phyloP scores from a whole-genome alignment of 2,329 filamentous ascomycete genomes.

The Cadophora sp. region DNA sequence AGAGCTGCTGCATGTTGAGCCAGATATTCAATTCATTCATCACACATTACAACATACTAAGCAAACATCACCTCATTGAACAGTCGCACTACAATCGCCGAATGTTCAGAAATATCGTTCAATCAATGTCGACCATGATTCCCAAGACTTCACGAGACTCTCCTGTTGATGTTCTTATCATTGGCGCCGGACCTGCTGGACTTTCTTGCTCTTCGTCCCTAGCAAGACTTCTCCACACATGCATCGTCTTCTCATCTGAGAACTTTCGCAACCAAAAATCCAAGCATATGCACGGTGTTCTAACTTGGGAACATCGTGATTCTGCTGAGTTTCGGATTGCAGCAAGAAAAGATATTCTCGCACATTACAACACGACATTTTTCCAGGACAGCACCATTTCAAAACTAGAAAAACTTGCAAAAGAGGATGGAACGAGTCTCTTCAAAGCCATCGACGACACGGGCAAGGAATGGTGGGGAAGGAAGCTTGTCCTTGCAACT shows the following conservation, averaged over 20 bases:
- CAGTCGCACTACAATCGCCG: background rate
- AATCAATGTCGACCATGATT: slow-evolving; percentile 1
- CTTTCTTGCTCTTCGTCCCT: slow-evolving; percentile 49
- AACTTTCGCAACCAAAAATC: slow-evolving; percentile 51
- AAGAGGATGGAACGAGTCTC: slow-evolving; percentile 30
- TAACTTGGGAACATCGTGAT: slow-evolving; percentile 46
- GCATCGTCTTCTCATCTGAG: slow-evolving; percentile 51
- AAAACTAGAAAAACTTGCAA: slow-evolving; percentile 29
- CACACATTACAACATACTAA: background rate
- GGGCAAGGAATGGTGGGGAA: slow-evolving; percentile 53
- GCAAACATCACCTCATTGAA: background rate
- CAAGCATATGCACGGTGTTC: slow-evolving; percentile 53
- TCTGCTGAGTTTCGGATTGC: slow-evolving; percentile 45
- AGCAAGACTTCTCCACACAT: slow-evolving; percentile 48
- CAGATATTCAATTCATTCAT: background rate
- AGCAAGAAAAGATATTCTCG: slow-evolving; percentile 45
- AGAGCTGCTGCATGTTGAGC: background rate
- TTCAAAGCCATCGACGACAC: slow-evolving; percentile 51
- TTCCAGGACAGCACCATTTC: slow-evolving; percentile 42
- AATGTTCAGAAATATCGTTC: background rate
- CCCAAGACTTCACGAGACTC: slow-evolving; percentile 2
- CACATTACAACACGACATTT: slow-evolving; percentile 46
- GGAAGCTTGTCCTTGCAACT: slow-evolving; percentile 61
- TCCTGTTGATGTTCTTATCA: slow-evolving; percentile 45
- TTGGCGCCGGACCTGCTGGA: slow-evolving; percentile 54